phyloP scores from a whole-genome alignment of 495 filamentous ascomycete genomes.

The Emericellopsis terricola region DNA sequence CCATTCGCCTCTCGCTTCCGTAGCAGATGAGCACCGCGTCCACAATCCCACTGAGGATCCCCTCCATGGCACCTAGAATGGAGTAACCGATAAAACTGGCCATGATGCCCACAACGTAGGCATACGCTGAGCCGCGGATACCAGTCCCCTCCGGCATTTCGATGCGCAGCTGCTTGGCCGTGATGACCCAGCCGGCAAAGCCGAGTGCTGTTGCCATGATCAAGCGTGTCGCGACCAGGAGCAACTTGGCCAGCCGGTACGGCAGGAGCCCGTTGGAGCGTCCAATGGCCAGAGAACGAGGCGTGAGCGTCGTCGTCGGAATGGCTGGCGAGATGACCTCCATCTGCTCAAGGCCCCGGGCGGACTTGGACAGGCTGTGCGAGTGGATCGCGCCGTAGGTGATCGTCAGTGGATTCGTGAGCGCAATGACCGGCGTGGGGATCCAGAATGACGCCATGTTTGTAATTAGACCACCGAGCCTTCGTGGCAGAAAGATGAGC shows the following conservation, averaged over 20 bases:
- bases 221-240: slow-evolving; percentile 75
- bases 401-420: slow-evolving; percentile 79
- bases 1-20: slow-evolving; percentile 64
- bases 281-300: slow-evolving; percentile 33
- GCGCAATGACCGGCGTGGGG: slow-evolving; percentile 61
- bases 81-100: slow-evolving; percentile 92
- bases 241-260: slow-evolving; percentile 78
- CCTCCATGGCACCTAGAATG: slow-evolving; percentile 86
- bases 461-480: slow-evolving; percentile 33
- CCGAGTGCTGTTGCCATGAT: slow-evolving; percentile 81
- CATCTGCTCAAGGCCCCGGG: slow-evolving; percentile 60
- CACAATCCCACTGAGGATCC: slow-evolving; percentile 76
- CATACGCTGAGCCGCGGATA: slow-evolving; percentile 73
- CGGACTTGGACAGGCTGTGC: slow-evolving; percentile 54
- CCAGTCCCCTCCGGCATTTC: slow-evolving; percentile 26
- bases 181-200: slow-evolving; percentile 94
- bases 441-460: slow-evolving; percentile 53
- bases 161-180: slow-evolving; percentile 51
- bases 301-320: slow-evolving; percentile 43
- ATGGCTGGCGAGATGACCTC: slow-evolving; percentile 43
- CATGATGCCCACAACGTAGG: slow-evolving; percentile 82
- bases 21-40: slow-evolving; percentile 90
- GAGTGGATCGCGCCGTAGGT: slow-evolving; percentile 93
- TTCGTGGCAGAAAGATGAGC: slow-evolving; percentile 62
- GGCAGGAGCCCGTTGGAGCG: slow-evolving; percentile 32